Evolutionary conservation across 805 yeast species (phyloP), one percentile per base, ranked within the genome.

Genomic region (Candida methanosorbosa): DNA sequence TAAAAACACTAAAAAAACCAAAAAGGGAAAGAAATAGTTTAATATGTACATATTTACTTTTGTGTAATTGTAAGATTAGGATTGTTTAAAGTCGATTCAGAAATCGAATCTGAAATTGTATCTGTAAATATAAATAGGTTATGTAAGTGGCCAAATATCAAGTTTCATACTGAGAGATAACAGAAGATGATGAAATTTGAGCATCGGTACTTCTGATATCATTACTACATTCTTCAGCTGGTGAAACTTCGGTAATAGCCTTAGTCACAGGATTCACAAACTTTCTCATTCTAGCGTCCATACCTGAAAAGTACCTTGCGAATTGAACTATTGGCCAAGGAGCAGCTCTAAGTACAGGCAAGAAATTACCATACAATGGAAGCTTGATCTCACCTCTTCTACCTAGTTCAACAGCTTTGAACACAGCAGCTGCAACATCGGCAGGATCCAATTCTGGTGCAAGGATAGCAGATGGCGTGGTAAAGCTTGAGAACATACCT

Each of bases 361-460:
- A 46, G 30, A 83, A 58, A 42, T 78, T 73, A 2, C 85, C 87
- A 55, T 88, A 90, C 29, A 79, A 61, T 0, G 97, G 97, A 21
- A 76, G 45, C 41, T 70, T 78, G 30, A 88, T 68, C 36, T 78
- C 83, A 3, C 88, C 86, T 27, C 79, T 54, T 38, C 68, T 61
- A 5, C 92, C 92, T 32, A 66, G 49, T 32, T 67, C 70, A 22
- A 85, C 58, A 0, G 84, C 74, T 4, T 55, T 49, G 14, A 78
- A 60, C 3, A 88, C 68, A 26, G 62, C 61, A 2, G 48, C 47
- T 0, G 96, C 94, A 13, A 87, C 79, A 40, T 66, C 66, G 8
- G 47, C 49, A 0, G 92, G 87, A 14, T 80, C 79, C 25, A 88
- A 62, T 39, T 81, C 83, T 0, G 97, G 97, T 0, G 97, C 97